A percentile compares a stretch with the other conserved stretches of the same genome.
phyloP scores from a whole-genome alignment of 2,329 filamentous ascomycete species.

The Zasmidium cellare region DNA sequence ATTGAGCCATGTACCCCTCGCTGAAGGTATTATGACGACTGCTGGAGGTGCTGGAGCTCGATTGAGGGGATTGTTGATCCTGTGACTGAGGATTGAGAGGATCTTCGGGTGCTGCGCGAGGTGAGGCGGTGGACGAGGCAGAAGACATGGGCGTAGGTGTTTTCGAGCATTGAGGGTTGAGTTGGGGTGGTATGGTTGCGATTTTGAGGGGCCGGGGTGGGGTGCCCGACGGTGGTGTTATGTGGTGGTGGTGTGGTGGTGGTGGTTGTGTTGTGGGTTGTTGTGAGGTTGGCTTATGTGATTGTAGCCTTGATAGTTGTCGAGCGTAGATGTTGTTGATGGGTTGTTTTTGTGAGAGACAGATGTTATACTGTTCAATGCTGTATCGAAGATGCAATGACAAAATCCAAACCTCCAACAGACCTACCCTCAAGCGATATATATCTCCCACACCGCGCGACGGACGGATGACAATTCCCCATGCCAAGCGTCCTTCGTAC shows the following conservation, averaged over 20 bases:
- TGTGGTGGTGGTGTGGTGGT: background rate
- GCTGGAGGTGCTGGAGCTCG: background rate
- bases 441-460: too few relatives aligned
- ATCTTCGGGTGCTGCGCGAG: background rate
- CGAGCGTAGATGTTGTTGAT: background rate
- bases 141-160: background rate
- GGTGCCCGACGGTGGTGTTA: too few relatives aligned
- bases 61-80: background rate
- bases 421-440: too few relatives aligned
- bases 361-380: too few relatives aligned
- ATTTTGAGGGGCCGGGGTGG: too few relatives aligned
- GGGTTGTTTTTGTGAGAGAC: too few relatives aligned
- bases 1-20: background rate
- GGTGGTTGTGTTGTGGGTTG: background rate
- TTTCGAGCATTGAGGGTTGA: background rate
- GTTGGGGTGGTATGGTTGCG: too few relatives aligned
- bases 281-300: too few relatives aligned
- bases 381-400: too few relatives aligned
- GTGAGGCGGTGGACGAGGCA: background rate
- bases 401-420: too few relatives aligned
- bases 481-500: too few relatives aligned
- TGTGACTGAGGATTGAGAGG: background rate
- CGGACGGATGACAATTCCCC: too few relatives aligned
- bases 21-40: background rate
- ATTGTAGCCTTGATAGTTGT: background rate